Evolutionary conservation across 768 basidiomycete species (phyloP).

Genomic region (Mrakia gelida): DNA sequence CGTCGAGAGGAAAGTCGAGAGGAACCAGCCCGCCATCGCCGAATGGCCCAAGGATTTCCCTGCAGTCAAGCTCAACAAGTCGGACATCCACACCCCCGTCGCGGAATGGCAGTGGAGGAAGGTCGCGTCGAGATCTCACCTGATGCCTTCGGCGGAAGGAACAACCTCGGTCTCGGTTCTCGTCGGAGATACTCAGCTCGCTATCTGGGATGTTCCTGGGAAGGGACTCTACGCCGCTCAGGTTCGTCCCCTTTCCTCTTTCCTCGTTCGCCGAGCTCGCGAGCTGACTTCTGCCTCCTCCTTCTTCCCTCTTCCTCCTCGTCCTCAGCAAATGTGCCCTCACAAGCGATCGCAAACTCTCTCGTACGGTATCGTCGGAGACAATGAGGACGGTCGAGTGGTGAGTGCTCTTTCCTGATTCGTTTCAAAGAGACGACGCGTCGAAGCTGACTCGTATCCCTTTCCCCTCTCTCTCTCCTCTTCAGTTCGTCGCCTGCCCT

Average conservation of each 20-base stretch:
- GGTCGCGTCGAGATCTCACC: constrained; percentile 52
- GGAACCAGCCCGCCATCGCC: constrained; percentile 61
- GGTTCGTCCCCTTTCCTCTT: neutral
- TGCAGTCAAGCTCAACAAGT: constrained; percentile 36
- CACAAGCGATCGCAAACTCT: constrained; percentile 60
- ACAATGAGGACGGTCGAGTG: constrained; percentile 55
- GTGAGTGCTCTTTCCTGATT: constrained; percentile 43
- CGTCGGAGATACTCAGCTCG: constrained; percentile 54
- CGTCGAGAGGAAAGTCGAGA: constrained; percentile 56
- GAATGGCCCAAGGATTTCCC: constrained; percentile 63
- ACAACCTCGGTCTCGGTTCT: constrained; percentile 47
- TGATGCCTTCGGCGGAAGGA: constrained; percentile 50
- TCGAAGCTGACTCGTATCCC: neutral
- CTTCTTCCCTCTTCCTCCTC: too few relatives aligned
- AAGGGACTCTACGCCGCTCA: constrained; percentile 63
- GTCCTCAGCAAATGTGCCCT: neutral
- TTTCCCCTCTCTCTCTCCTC: neutral
- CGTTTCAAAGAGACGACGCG: neutral
- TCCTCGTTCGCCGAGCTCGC: too few relatives aligned
- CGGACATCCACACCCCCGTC: constrained; percentile 49
- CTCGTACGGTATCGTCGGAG: constrained; percentile 62
- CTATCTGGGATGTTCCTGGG: constrained; percentile 61
- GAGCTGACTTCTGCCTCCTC: neutral
- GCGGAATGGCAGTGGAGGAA: constrained; percentile 57
- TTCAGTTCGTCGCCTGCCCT: constrained; percentile 48